Evolutionary conservation across 805 yeast genomes (phyloP).

Genomic region (Myxozyma nipponensis): DNA sequence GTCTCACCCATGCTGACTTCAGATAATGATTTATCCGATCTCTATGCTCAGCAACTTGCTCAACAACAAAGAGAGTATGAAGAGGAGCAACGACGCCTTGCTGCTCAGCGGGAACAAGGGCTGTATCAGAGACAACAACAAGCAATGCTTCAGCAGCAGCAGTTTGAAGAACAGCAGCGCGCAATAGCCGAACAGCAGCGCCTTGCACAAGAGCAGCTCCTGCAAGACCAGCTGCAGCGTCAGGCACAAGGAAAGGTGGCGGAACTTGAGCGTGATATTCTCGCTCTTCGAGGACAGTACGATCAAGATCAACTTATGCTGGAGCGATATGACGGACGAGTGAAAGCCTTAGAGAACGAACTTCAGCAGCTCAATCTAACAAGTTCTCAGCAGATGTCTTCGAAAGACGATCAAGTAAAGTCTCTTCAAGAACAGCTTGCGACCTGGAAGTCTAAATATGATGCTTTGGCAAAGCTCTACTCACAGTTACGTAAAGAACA

Average conservation of each 20-base stretch:
- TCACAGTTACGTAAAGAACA: conserved; percentile 92
- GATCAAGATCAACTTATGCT: conserved; percentile 80
- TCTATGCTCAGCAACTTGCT: conserved; percentile 44
- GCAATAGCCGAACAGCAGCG: conserved; percentile 66
- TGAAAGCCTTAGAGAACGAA: conserved; percentile 75
- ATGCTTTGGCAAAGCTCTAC: conserved; percentile 80
- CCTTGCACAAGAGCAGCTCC: conserved; percentile 63
- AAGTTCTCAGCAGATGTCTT: conserved; percentile 66
- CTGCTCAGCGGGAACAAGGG: conserved; percentile 60
- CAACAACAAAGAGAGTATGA: conserved; percentile 38
- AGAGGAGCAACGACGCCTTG: conserved; percentile 35
- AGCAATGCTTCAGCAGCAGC: conserved; percentile 64
- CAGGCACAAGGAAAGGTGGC: conserved; percentile 77
- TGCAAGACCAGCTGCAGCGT: conserved; percentile 63
- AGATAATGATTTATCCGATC: conserved; percentile 31
- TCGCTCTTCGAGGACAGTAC: conserved; percentile 71
- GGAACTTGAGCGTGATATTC: conserved; percentile 75
- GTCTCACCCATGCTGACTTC: conserved; percentile 30
- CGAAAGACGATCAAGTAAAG: conserved; percentile 69
- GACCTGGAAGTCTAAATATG: conserved; percentile 83
- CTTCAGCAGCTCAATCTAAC: conserved; percentile 55
- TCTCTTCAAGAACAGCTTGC: conserved; percentile 68
- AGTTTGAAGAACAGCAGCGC: conserved; percentile 70
- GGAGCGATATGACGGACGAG: conserved; percentile 83
- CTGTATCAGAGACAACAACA: conserved; percentile 62